phyloP scores from a whole-genome alignment of 2,329 filamentous ascomycete species.

The Aspergillus fructus region DNA sequence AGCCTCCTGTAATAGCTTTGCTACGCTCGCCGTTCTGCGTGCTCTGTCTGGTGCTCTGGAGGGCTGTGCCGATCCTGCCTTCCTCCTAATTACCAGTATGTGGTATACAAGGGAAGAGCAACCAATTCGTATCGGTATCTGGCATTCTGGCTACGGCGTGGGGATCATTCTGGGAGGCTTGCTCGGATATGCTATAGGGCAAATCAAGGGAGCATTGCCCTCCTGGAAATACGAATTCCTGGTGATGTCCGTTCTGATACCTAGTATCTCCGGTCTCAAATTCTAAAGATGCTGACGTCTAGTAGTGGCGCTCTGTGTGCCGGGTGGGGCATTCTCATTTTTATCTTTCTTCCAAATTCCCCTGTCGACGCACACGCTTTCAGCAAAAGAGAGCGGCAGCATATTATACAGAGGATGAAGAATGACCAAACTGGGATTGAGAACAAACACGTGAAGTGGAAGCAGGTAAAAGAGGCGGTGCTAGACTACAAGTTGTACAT shows the following conservation, averaged over 20 bases:
- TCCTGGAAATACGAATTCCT: conserved; percentile 70
- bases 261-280: too few relatives aligned
- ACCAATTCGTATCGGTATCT: conserved; percentile 59
- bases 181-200: conserved; percentile 60
- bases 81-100: conserved; percentile 66
- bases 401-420: conserved; percentile 56
- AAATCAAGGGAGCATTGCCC: conserved; percentile 56
- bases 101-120: conserved; percentile 65
- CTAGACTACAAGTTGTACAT: conserved; percentile 60
- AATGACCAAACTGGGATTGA: conserved; percentile 61
- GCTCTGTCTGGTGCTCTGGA: conserved; percentile 59
- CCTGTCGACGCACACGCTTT: conserved; percentile 56
- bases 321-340: conserved; percentile 59
- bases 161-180: conserved; percentile 60
- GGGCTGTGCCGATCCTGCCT: conserved; percentile 58
- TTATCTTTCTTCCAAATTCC: conserved; percentile 57
- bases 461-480: conserved; percentile 58
- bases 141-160: conserved; percentile 60
- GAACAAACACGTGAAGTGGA: conserved; percentile 55
- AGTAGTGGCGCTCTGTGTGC: conserved; percentile 53
- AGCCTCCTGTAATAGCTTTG: conserved; percentile 56
- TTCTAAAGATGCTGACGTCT: neutral
- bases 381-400: conserved; percentile 49
- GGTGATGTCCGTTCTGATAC: conserved; percentile 52
- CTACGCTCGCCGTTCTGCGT: conserved; percentile 55